Evolutionary conservation across 2,329 filamentous ascomycete genomes (phyloP), one percentile per base, ranked within the genome.

Genomic region (Talaromyces rugulosus): DNA sequence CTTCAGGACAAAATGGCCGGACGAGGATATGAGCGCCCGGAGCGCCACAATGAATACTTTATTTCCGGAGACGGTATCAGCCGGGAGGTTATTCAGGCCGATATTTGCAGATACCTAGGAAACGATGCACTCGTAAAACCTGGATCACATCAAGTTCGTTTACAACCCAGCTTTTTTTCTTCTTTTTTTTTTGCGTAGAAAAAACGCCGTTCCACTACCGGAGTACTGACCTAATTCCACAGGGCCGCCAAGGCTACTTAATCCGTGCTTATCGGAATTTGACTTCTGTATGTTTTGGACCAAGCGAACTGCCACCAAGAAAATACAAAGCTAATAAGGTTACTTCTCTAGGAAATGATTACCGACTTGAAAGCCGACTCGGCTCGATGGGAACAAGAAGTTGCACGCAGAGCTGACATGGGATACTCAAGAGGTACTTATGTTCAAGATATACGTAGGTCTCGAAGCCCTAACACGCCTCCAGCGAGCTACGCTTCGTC

Each of bases 91-190:
- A 92, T 93, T 77, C 91, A 90, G 66, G 88, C 89, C 73, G 90
- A 93, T 75, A 91, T 93, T 67, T 92, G 90, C 80, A 89, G 89
- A 73, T 93, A 92, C 75, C 83, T 93, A 68, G 90, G 90, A 71
- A 91, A 91, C 75, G 90, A 93, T 81, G 90, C 90, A 68, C 83
- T 91, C 70, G 89, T 91, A 72, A 87, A 88, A 72, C 89, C 89
- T 63, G 88, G 88, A 70, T 86, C 84, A 69, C 89, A 90, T 77
- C 86, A 90, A 83, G 89, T 91, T 83, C 69, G 82, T 74, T 69
- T 68, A 66, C 70, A 68, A 57, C 67, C 62, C 59, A 47, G 42
- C 18, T 27, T 47, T 18, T 47, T 47, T 36, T 12, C 33, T 7
- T 36, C 12, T 64, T 56, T 64, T 52, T 64, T 52, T 53, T 50